phyloP scores from a whole-genome alignment of 164 flowering plant genomes.

The Taxillus chinensis region DNA sequence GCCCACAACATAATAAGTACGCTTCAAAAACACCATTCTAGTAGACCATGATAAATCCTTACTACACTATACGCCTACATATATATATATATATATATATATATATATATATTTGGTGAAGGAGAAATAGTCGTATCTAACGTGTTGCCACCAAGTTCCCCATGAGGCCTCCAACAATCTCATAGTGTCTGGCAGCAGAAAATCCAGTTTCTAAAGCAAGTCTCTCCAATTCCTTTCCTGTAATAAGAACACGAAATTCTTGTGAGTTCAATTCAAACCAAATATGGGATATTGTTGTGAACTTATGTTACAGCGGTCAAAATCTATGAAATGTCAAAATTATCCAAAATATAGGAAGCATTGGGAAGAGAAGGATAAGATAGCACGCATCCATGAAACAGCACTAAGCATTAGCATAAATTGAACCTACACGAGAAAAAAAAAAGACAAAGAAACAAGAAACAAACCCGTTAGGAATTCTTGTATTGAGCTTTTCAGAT shows the following conservation, averaged over 20 bases:
- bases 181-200: slow-evolving; percentile 58
- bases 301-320: no score
- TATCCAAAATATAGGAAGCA: no score
- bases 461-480: slow-evolving; percentile 67
- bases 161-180: slow-evolving; percentile 77
- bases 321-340: no score
- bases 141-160: slow-evolving; percentile 73
- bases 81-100: neutral
- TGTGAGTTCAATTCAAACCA: no score
- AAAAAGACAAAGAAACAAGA: neutral
- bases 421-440: neutral
- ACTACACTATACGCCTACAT: neutral
- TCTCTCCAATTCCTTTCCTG: slow-evolving; percentile 76
- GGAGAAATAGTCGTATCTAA: slow-evolving; percentile 14
- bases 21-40: neutral
- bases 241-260: slow-evolving; percentile 4
- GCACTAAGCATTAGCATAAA: no score
- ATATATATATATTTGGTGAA: neutral
- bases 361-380: no score
- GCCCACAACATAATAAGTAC: neutral
- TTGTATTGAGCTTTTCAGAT: slow-evolving; percentile 67
- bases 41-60: neutral
- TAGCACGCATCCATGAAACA: no score
- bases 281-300: no score
- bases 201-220: slow-evolving; percentile 76